Conservation (phyloP, 441 rosid genomes). For the Syzygium malaccense region DNA sequence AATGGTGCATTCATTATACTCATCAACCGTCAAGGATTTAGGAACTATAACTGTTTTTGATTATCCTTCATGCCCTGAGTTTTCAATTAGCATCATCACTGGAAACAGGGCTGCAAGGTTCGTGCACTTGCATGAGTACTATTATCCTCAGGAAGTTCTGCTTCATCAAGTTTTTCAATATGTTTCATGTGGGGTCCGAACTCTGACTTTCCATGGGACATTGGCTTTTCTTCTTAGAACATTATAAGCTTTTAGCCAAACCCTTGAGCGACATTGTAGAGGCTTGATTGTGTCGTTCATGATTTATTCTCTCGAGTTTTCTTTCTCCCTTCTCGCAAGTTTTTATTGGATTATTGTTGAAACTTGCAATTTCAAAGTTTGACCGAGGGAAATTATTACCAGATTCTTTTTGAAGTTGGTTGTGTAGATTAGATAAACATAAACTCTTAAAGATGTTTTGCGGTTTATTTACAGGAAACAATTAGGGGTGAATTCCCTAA, state of each 20-base stretch:
- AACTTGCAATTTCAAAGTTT: not conserved
- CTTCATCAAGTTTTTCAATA: not conserved
- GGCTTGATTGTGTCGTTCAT: not conserved
- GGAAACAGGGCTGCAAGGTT: not conserved
- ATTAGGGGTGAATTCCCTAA: no score
- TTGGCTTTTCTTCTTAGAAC: not conserved
- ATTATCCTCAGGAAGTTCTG: not conserved
- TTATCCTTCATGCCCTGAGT: not conserved
- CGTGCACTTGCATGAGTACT: not conserved
- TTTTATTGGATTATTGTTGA: not conserved
- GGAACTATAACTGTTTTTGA: not conserved
- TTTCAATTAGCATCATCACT: not conserved
- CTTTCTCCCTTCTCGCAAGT: not conserved
- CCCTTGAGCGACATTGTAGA: not conserved
- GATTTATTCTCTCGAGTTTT: not conserved
- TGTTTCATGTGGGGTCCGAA: not conserved
- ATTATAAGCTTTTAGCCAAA: not conserved
- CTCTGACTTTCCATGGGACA: not conserved
- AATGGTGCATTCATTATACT: not conserved
- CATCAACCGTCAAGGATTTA: not conserved
- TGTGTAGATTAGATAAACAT: not conserved
- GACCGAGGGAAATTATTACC: not conserved
- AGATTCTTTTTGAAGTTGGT: not conserved
- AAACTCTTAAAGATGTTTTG: not conserved
- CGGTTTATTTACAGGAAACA: not conserved